Percentiles rank a stretch among this genome's conserved stretches.
phyloP scores from a whole-genome alignment of 2,329 filamentous ascomycete species.

The Phoma sp. region DNA sequence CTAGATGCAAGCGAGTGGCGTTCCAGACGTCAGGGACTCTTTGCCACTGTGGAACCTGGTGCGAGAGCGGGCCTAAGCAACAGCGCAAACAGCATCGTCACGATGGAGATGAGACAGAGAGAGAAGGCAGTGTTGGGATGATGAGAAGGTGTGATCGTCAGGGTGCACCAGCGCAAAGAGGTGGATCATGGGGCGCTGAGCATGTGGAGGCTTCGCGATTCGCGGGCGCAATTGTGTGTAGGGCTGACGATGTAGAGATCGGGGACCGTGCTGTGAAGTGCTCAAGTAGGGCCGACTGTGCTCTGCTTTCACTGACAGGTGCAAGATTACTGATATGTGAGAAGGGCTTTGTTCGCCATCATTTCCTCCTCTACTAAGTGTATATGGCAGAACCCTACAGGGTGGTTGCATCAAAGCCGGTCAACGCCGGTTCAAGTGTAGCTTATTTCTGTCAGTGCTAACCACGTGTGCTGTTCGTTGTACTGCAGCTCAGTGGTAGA shows the following conservation, averaged over 20 bases:
- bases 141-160: conserved; percentile 11
- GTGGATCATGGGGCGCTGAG: conserved; percentile 13
- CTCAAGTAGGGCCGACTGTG: not conserved
- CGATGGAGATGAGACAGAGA: conserved; percentile 3
- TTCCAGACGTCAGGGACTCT: conserved; percentile 5
- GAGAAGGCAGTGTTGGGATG: not conserved
- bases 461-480: too few relatives aligned
- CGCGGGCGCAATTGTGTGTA: conserved; percentile 4
- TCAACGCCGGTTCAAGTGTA: too few relatives aligned
- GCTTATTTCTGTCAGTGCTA: too few relatives aligned
- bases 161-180: not conserved
- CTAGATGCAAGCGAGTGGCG: conserved; percentile 18
- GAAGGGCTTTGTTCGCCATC: too few relatives aligned
- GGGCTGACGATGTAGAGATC: conserved; percentile 6
- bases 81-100: not conserved
- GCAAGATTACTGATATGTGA: too few relatives aligned
- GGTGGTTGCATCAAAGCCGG: too few relatives aligned
- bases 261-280: conserved; percentile 13
- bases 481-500: too few relatives aligned
- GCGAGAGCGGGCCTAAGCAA: not conserved
- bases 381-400: too few relatives aligned
- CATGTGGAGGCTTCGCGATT: conserved; percentile 4
- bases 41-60: conserved; percentile 13
- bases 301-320: not conserved
- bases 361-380: too few relatives aligned